Evolutionary conservation across 1,284 basidiomycete genomes (phyloP).

Genomic region (Ceratobasidium sp.): DNA sequence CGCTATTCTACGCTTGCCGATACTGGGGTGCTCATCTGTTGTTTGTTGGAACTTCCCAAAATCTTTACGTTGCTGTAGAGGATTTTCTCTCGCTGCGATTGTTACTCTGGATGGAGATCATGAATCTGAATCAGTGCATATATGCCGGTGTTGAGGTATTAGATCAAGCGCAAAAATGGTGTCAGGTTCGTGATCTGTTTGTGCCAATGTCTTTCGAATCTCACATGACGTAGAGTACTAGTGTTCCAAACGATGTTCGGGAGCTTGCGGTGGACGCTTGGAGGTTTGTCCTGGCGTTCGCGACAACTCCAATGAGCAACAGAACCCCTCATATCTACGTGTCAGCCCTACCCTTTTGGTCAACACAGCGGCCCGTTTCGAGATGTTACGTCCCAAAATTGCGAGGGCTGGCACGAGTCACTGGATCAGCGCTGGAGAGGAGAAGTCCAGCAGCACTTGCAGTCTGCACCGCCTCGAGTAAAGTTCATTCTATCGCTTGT

Average conservation of each 20-base stretch:
- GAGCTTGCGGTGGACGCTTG: not conserved
- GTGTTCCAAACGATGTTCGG: too few relatives aligned
- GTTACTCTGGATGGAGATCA: not conserved
- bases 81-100: not conserved
- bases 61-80: not conserved
- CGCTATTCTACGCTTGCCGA: not conserved
- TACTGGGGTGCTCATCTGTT: not conserved
- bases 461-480: too few relatives aligned
- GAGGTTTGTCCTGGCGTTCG: not conserved
- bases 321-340: constrained; percentile 2
- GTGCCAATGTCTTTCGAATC: too few relatives aligned
- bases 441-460: too few relatives aligned
- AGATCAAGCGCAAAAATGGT: not conserved
- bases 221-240: too few relatives aligned
- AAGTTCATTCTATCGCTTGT: too few relatives aligned
- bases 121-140: not conserved
- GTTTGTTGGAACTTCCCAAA: not conserved
- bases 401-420: not conserved
- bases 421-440: not conserved
- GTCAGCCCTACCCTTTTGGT: not conserved
- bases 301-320: not conserved
- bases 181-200: not conserved
- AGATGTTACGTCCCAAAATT: not conserved
- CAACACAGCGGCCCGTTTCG: not conserved
- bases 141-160: not conserved